These are phyloP conservation scores for Cucumis cinereus DNA, from an alignment of 306 rosid species.

Conservation along the genomic window DNA sequence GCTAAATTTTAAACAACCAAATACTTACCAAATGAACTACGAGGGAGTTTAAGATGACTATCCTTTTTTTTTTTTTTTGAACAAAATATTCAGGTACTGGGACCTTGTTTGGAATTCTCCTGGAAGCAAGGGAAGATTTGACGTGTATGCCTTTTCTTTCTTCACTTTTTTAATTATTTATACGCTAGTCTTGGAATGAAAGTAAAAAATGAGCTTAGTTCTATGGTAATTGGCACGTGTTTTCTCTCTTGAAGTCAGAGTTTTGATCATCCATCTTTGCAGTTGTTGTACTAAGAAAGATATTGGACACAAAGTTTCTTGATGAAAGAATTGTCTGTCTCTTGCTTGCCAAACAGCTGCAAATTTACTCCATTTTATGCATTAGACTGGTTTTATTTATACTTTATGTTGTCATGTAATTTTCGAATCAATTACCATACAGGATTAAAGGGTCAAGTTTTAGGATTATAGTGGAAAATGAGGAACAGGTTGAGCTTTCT, in stretches of 20 bases:
- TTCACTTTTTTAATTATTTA: constrained; percentile 2
- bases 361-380: not conserved
- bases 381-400: not conserved
- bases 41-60: no score
- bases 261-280: no score
- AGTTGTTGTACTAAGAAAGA: no score
- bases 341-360: not conserved
- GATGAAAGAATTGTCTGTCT: not conserved
- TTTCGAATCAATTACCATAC: constrained; percentile 24
- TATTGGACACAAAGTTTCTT: no score
- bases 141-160: constrained; percentile 53
- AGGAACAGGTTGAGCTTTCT: constrained; percentile 80
- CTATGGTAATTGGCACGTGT: no score
- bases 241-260: no score
- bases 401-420: constrained; percentile 7
- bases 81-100: constrained; percentile 64
- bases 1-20: no score
- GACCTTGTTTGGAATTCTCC: constrained; percentile 93
- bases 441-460: constrained; percentile 74
- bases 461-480: constrained; percentile 64
- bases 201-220: no score
- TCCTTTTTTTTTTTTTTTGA: not conserved
- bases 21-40: no score
- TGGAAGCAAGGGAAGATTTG: constrained; percentile 73
- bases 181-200: not conserved